Percentiles rank a stretch among this genome's conserved stretches.
Conservation (phyloP, 306 rosid species). For the Corylus americana region DNA sequence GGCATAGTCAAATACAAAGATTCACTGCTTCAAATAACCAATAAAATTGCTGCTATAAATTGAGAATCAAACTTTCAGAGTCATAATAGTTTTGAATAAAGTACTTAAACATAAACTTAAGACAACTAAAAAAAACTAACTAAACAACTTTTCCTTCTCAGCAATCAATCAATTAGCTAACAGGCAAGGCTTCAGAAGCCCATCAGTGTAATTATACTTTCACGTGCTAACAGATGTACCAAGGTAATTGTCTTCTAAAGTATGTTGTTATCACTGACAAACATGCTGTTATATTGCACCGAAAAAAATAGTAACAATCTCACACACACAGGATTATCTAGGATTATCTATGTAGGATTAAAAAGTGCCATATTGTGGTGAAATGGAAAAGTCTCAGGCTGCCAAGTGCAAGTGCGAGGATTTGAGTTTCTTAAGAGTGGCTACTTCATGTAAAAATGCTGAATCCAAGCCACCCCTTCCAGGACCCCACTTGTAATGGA, state of each 20-base stretch:
- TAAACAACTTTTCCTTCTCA: not conserved
- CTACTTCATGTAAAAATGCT: too few relatives aligned
- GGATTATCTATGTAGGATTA: not conserved
- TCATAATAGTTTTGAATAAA: not conserved
- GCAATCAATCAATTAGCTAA: not conserved
- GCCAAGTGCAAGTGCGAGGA: not conserved
- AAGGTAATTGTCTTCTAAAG: not conserved
- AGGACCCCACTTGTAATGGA: not conserved
- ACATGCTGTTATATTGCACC: not conserved
- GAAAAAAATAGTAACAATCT: too few relatives aligned
- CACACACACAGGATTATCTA: too few relatives aligned
- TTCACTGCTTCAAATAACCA: not conserved
- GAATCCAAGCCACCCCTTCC: not conserved
- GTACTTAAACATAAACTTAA: not conserved
- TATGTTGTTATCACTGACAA: not conserved
- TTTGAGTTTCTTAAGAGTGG: not conserved
- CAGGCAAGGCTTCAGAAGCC: slow-evolving; percentile 8
- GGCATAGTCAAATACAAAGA: not conserved
- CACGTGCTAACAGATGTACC: not conserved
- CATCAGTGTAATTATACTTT: not conserved
- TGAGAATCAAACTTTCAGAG: not conserved
- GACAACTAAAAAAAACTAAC: not conserved
- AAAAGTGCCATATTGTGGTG: too few relatives aligned
- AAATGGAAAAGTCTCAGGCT: not conserved
- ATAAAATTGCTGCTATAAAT: not conserved